Base-by-base conservation (phyloP, 495 filamentous ascomycete genomes). In the Neurospora sp. region DNA sequence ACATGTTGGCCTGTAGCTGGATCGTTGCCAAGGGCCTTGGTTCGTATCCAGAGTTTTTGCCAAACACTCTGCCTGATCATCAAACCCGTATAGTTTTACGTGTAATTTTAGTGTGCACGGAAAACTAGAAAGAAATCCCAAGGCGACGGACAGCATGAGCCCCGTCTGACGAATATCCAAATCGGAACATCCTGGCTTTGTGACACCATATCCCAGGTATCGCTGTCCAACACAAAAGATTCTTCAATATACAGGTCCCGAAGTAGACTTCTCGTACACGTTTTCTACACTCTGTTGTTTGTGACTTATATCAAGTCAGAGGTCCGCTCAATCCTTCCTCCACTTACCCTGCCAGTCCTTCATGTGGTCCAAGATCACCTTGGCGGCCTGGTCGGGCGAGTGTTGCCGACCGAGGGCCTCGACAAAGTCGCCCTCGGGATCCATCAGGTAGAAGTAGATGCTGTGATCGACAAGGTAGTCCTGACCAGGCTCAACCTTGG, bases 381-480 rank as follows among this genome's bases (percentile, higher is more conserved):
- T 91, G 61, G 94, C 92, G 16, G 91, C 96, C 75, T 91, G 86
- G 74, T 96, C 92, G 16, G 94, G 92, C 37, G 91, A 95, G 84
- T 97, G 94, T 82, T 98, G 94, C 73, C 96, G 87, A 42, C 96
- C 96, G 75, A 99, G 91, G 35, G 94, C 96, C 84, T 99, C 96
- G 35, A 99, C 94, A 80, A 99, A 99, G 82, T 98, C 96, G 16
- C 94, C 94, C 73, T 99, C 96, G 59, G 96, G 96, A 82, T 98
- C 94, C 96, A 99, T 99, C 73, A 99, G 82, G 81, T 99, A 99
- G 79, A 99, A 99, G 85, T 99, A 99, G 74, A 99, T 98, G 78
- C 93, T 97, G 83, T 99, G 96, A 83, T 98, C 96, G 45, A 99
- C 96, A 74, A 99, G 81, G 82, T 99, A 99, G 81, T 99, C 96